A percentile compares a stretch with the other conserved stretches of the same genome.
phyloP scores from a whole-genome alignment of 2,329 filamentous ascomycete genomes.

The Cordyceps farinosa region DNA sequence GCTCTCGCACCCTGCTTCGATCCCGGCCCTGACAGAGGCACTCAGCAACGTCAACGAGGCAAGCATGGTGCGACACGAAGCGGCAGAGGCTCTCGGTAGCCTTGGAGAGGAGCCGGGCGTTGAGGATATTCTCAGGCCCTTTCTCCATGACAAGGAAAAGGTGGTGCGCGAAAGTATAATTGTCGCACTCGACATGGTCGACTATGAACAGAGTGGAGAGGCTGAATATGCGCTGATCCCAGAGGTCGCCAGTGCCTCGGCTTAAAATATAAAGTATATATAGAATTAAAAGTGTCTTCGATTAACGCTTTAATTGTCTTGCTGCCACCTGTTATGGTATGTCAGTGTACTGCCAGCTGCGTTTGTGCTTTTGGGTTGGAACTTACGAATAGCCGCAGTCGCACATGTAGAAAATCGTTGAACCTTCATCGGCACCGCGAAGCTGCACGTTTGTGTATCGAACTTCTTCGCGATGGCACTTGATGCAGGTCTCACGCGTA shows the following conservation, averaged over 20 bases:
- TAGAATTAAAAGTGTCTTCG: conserved; percentile 12
- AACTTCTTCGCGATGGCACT: conserved; percentile 79
- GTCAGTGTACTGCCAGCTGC: neutral
- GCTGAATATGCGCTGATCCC: conserved; percentile 91
- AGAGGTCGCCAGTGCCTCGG: conserved; percentile 46
- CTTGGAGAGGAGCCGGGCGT: conserved; percentile 92
- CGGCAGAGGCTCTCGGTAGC: conserved; percentile 91
- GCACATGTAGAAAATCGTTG: conserved; percentile 86
- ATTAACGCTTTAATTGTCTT: conserved; percentile 51
- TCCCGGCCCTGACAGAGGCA: conserved; percentile 77
- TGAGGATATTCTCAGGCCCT: conserved; percentile 76
- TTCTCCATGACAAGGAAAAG: conserved; percentile 84
- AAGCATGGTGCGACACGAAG: conserved; percentile 97
- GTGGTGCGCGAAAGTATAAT: conserved; percentile 93
- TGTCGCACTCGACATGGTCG: conserved; percentile 96
- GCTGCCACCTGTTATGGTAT: conserved; percentile 44
- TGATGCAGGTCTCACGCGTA: conserved; percentile 67
- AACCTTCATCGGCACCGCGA: conserved; percentile 90
- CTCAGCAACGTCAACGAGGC: conserved; percentile 77
- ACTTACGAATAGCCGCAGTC: conserved; percentile 80
- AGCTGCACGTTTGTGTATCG: conserved; percentile 82
- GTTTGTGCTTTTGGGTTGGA: neutral
- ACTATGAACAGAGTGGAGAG: conserved; percentile 87
- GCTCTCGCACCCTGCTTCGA: conserved; percentile 92
- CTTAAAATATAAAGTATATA: conserved; percentile 27